phyloP scores from a whole-genome alignment of 352 stramenopile species.

The Globisporangium alternatum region DNA sequence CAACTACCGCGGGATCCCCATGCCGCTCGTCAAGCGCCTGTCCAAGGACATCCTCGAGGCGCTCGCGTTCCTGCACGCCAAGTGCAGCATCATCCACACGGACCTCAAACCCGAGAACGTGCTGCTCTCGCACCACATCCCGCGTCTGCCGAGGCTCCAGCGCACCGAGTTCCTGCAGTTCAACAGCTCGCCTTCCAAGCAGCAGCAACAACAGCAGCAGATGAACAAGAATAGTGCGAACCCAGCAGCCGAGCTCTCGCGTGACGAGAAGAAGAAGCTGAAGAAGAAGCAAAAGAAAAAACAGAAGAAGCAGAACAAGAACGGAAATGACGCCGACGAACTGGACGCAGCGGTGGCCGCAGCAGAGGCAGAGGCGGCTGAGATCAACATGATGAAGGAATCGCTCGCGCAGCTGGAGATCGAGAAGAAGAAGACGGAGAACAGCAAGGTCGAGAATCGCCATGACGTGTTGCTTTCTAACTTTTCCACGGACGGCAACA shows the following conservation, averaged over 20 bases:
- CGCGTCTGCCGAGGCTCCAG: constrained; percentile 61
- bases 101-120: constrained; percentile 99
- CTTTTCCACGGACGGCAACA: not conserved
- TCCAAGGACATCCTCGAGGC: constrained; percentile 93
- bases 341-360: constrained; percentile 5
- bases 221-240: not conserved
- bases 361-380: not conserved
- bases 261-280: constrained; percentile 92
- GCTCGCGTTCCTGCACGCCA: constrained; percentile 96
- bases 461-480: constrained; percentile 12
- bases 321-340: constrained; percentile 25
- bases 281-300: constrained; percentile 95
- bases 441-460: not conserved
- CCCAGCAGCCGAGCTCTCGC: constrained; percentile 33
- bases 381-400: constrained; percentile 2
- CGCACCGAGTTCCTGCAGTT: constrained; percentile 51
- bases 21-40: constrained; percentile 94
- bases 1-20: constrained; percentile 97
- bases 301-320: constrained; percentile 87
- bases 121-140: constrained; percentile 85
- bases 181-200: constrained; percentile 35
- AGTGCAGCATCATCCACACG: constrained; percentile 99
- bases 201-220: constrained; percentile 38
- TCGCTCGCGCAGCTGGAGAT: constrained; percentile 10
- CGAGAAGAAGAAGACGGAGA: not conserved